phyloP scores from a whole-genome alignment of 2,329 filamentous ascomycete species.

The Claviceps capensis region DNA sequence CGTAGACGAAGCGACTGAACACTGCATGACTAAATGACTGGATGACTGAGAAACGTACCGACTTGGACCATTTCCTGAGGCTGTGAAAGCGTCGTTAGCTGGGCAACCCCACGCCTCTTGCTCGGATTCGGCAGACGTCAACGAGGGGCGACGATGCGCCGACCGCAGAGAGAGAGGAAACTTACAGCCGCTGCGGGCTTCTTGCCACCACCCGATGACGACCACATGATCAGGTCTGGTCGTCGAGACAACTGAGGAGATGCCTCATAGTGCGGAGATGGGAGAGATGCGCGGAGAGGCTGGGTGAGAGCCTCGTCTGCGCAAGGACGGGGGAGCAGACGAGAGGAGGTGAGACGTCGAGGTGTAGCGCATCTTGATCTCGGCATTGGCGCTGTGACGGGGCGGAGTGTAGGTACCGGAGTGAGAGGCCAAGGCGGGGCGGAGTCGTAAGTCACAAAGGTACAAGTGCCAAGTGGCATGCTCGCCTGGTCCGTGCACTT shows the following conservation, averaged over 20 bases:
- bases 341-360: background rate
- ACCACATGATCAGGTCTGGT: slow-evolving; percentile 40
- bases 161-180: slow-evolving; percentile 5
- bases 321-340: slow-evolving; percentile 1
- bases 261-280: slow-evolving; percentile 18
- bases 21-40: background rate
- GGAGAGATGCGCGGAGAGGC: slow-evolving; percentile 11
- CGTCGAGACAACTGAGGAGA: slow-evolving; percentile 11
- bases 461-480: too few relatives aligned
- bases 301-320: slow-evolving; percentile 9
- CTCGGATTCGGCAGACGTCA: background rate
- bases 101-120: slow-evolving; percentile 1
- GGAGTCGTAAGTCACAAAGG: too few relatives aligned
- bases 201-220: slow-evolving; percentile 51
- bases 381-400: background rate
- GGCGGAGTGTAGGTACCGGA: too few relatives aligned
- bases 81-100: slow-evolving; percentile 25
- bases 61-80: slow-evolving; percentile 98
- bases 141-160: background rate
- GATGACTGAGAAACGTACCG: slow-evolving; percentile 44
- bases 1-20: background rate
- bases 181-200: slow-evolving; percentile 60
- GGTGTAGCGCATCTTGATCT: background rate
- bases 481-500: too few relatives aligned
- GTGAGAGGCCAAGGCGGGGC: too few relatives aligned